Percentiles rank a stretch among this genome's conserved stretches.
Evolutionary conservation across 2,329 filamentous ascomycete genomes (phyloP).

Genomic region (Magnaporthiopsis poae): DNA sequence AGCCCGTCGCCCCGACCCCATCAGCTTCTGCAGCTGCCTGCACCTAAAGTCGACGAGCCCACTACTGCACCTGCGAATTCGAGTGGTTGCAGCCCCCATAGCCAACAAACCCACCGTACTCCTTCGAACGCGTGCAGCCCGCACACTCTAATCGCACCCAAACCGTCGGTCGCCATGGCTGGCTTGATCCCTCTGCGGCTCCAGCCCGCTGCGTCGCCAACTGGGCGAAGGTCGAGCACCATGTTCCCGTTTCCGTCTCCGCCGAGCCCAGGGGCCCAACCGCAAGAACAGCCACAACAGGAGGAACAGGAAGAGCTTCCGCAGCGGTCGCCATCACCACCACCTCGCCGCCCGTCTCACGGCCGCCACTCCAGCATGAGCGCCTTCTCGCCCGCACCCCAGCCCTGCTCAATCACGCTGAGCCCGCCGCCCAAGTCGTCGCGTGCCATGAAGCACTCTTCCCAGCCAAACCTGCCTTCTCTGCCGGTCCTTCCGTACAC

Average conservation of each 20-base stretch:
- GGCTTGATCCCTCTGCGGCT: conserved; percentile 17
- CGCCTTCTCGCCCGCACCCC: conserved; percentile 2
- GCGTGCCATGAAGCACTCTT: conserved; percentile 17
- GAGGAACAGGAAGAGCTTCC: neutral
- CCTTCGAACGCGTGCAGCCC: too few relatives aligned
- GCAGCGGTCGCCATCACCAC: neutral
- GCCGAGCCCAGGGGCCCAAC: neutral
- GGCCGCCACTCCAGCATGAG: conserved; percentile 11
- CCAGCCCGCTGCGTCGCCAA: conserved; percentile 8
- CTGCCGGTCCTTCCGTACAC: conserved; percentile 31
- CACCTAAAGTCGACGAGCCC: too few relatives aligned
- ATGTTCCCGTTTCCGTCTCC: conserved; percentile 10
- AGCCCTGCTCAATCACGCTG: neutral
- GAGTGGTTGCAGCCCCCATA: neutral
- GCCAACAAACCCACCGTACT: neutral
- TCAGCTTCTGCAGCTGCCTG: neutral
- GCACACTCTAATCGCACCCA: neutral
- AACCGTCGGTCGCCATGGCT: conserved; percentile 11
- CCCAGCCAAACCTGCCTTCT: conserved; percentile 10
- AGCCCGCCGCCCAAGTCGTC: conserved; percentile 9
- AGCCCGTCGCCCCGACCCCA: neutral
- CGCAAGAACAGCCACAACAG: conserved; percentile 10
- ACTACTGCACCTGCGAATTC: too few relatives aligned
- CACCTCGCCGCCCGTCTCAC: conserved; percentile 6
- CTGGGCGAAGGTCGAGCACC: conserved; percentile 12